Conservation (phyloP, 1,284 basidiomycete species). For the Erythrobasidium hasegawianum region DNA sequence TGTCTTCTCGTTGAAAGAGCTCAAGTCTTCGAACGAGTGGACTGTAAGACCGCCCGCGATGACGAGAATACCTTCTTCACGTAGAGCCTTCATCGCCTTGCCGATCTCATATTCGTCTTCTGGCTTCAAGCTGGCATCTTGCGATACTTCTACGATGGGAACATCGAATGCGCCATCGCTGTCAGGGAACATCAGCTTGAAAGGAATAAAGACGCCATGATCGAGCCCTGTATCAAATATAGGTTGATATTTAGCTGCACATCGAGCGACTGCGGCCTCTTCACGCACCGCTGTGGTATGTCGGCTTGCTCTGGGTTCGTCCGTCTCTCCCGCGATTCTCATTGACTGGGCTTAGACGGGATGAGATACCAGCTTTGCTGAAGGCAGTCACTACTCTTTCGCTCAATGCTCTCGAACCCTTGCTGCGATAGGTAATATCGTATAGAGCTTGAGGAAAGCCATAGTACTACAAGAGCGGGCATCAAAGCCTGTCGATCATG, state of each 20-base stretch:
- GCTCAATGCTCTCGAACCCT: constrained; percentile 59
- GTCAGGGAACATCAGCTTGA: constrained; percentile 64
- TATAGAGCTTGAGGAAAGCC: constrained; percentile 60
- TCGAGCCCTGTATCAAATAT: constrained; percentile 22
- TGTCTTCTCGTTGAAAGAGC: constrained; percentile 56
- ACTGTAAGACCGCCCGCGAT: constrained; percentile 45
- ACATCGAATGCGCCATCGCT: constrained; percentile 53
- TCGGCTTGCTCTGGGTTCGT: constrained; percentile 61
- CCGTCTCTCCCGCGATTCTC: constrained; percentile 66
- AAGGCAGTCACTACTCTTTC: constrained; percentile 60
- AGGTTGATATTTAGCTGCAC: neutral
- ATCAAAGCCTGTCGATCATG: too few species aligned
- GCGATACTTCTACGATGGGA: constrained; percentile 66
- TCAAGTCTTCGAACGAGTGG: constrained; percentile 57
- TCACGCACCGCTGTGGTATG: constrained; percentile 32
- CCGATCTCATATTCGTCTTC: constrained; percentile 64
- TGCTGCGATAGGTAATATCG: constrained; percentile 62
- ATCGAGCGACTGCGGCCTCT: neutral
- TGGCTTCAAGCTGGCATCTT: constrained; percentile 61
- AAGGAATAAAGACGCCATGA: constrained; percentile 62
- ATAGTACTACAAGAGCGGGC: constrained; percentile 54
- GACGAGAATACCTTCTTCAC: constrained; percentile 46
- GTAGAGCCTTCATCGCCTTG: constrained; percentile 59
- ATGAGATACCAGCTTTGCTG: constrained; percentile 59
- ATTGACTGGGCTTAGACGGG: constrained; percentile 55